phyloP scores from a whole-genome alignment of 2,329 filamentous ascomycete species.

The Fusarium proliferatum region DNA sequence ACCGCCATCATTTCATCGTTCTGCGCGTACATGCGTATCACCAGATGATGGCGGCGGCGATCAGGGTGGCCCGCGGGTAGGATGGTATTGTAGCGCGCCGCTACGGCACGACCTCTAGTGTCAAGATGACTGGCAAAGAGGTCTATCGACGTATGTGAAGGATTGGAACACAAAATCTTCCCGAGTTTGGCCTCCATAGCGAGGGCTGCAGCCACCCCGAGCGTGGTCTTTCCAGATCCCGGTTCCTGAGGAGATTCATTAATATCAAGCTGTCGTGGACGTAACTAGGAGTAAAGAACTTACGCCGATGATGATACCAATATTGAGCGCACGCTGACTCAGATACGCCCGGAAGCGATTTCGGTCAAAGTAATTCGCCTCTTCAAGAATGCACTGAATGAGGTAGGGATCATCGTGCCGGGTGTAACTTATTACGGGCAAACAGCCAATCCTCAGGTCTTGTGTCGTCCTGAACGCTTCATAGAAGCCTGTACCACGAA shows the following conservation, averaged over 20 bases:
- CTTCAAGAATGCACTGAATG: constrained; percentile 14
- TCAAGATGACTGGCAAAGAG: constrained; percentile 18
- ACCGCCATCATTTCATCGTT: neutral
- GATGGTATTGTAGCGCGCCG: neutral
- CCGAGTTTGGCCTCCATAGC: constrained; percentile 18
- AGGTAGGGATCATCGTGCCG: neutral
- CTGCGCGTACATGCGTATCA: constrained; percentile 5
- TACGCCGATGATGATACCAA: constrained; percentile 28
- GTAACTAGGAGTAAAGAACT: neutral
- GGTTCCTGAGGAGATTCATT: neutral
- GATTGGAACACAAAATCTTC: constrained; percentile 10
- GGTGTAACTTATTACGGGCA: no score
- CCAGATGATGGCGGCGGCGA: neutral
- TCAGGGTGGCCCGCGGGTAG: neutral
- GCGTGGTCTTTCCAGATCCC: constrained; percentile 33
- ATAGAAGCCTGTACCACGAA: constrained; percentile 28
- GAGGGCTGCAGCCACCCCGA: neutral
- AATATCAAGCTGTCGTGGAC: neutral
- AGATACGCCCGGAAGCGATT: constrained; percentile 23
- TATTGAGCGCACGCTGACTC: neutral
- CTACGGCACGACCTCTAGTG: neutral
- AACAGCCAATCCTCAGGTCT: neutral
- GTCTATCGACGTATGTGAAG: neutral
- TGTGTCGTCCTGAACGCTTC: neutral
- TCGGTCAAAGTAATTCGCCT: constrained; percentile 3